Percentiles rank a stretch among this genome's conserved stretches.
phyloP scores from a whole-genome alignment of 2,329 filamentous ascomycete genomes.

The Lecanicillium sp. region DNA sequence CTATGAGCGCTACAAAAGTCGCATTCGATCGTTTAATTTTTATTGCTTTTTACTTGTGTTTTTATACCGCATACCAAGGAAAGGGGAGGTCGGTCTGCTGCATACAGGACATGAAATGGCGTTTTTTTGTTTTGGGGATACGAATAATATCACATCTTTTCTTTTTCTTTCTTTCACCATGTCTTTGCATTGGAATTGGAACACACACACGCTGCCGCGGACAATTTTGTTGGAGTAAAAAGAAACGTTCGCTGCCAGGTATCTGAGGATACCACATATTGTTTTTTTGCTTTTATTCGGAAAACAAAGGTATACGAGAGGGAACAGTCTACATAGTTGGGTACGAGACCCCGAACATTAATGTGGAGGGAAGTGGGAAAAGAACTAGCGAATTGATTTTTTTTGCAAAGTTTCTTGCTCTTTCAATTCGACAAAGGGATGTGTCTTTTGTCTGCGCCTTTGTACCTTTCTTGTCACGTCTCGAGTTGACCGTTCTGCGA shows the following conservation, averaged over 20 bases:
- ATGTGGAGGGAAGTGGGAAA: neutral
- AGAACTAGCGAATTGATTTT: neutral
- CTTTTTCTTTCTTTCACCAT: neutral
- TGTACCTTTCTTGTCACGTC: too few relatives aligned
- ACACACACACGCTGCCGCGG: neutral
- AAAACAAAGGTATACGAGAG: too few relatives aligned
- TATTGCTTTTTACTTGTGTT: too few relatives aligned
- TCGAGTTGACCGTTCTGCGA: too few relatives aligned
- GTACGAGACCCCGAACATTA: neutral
- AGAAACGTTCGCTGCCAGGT: neutral
- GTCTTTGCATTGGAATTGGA: conserved; percentile 1
- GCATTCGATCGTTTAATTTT: conserved; percentile 9
- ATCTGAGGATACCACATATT: neutral
- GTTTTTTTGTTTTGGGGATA: neutral
- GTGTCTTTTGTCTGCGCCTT: too few relatives aligned
- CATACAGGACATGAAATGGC: conserved; percentile 8
- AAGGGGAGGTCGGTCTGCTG: conserved; percentile 7
- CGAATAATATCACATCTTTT: neutral
- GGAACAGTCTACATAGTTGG: too few relatives aligned
- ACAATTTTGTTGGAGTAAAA: neutral
- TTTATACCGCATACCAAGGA: conserved; percentile 10
- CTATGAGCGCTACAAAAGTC: conserved; percentile 6
- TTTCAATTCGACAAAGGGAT: too few relatives aligned
- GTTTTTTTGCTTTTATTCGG: too few relatives aligned
- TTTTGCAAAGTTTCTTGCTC: too few relatives aligned